phyloP scores from a whole-genome alignment of 1,284 basidiomycete genomes.

The Tilletia caries region DNA sequence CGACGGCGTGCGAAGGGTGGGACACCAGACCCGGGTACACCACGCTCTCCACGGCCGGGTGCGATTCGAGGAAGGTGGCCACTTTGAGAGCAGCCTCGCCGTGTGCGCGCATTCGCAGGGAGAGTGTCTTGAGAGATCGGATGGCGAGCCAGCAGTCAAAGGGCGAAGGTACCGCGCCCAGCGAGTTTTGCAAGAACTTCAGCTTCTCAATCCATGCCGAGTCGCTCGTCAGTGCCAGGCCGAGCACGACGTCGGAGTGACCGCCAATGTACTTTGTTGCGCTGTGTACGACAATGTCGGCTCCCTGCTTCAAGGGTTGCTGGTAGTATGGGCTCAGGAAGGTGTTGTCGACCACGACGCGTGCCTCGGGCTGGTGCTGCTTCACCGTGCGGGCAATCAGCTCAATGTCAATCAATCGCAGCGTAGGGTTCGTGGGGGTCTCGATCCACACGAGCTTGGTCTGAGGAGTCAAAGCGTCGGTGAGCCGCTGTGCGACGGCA shows the following conservation, averaged over 20 bases:
- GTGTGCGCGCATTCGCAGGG: conserved; percentile 69
- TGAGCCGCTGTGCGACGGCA: conserved; percentile 63
- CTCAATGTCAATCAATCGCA: conserved; percentile 76
- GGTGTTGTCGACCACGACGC: conserved; percentile 50
- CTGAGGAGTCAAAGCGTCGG: conserved; percentile 66
- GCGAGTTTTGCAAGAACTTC: conserved; percentile 85
- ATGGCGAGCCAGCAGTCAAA: conserved; percentile 89
- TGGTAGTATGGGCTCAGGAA: conserved; percentile 82
- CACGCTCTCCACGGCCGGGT: conserved; percentile 67
- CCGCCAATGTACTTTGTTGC: conserved; percentile 82
- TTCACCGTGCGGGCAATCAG: conserved; percentile 62
- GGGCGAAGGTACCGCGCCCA: conserved; percentile 80
- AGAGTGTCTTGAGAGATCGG: conserved; percentile 79
- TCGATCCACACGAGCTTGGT: conserved; percentile 98
- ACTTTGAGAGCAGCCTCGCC: conserved; percentile 77
- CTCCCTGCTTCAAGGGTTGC: conserved; percentile 79
- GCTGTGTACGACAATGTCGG: conserved; percentile 73
- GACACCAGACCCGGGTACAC: conserved; percentile 71
- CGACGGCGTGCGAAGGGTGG: conserved; percentile 40
- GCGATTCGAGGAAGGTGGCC: conserved; percentile 64
- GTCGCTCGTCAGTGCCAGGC: conserved; percentile 41
- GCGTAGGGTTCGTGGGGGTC: conserved; percentile 88
- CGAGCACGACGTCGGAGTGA: conserved; percentile 67
- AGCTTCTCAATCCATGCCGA: conserved; percentile 37
- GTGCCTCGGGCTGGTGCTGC: conserved; percentile 62